Evolutionary conservation across 192 early-diverging fungal species (phyloP), one percentile per base, ranked within the genome.

Genomic region (Chytriomyces hyalinus): DNA sequence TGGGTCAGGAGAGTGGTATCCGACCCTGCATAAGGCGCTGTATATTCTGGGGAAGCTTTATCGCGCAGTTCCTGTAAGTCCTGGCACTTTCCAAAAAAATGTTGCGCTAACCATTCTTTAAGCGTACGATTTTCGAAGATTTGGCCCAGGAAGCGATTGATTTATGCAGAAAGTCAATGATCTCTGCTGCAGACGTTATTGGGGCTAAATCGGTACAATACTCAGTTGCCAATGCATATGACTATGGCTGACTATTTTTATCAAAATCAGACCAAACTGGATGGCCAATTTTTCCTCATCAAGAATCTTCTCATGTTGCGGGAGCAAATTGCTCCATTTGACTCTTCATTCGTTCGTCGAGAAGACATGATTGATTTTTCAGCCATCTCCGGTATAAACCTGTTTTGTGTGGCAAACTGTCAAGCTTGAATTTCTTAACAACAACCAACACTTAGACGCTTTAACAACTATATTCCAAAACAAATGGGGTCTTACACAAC

Each of bases 251-350:
- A 13, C 20, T 57, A 57, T 57, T 57, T 57, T 57, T 57, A 4
- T 57, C 36, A 63, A 11, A 11, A 43, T 50, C 75, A 88, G 85
- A 87, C 72, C 28, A 87, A 76, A 61, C 60, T 90, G 7, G 94
- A 96, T 75, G 92, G 90, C 9, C 90, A 92, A 57, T 81, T 95
- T 17, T 96, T 96, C 78, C 82, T 94, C 59, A 94, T 96, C 49
- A 96, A 96, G 73, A 94, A 96, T 78, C 68, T 96, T n/a, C 76
- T 96, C 24, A 91, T 92, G 70, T 82, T 96, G 7, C 88, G 94
- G 50, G 94, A 96, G 47, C 92, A 94, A 69, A 92, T 94, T 46
- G 85, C 90, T 1, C 86, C 90, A 4, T 96, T 92, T 83, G 92
- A 92, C 67, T 87, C 87, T n/a, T 48, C 71, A 15, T 91, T 94